These are phyloP conservation scores for Geranium incanum DNA, from an alignment of 441 rosid genomes.

Conservation along the genomic window DNA sequence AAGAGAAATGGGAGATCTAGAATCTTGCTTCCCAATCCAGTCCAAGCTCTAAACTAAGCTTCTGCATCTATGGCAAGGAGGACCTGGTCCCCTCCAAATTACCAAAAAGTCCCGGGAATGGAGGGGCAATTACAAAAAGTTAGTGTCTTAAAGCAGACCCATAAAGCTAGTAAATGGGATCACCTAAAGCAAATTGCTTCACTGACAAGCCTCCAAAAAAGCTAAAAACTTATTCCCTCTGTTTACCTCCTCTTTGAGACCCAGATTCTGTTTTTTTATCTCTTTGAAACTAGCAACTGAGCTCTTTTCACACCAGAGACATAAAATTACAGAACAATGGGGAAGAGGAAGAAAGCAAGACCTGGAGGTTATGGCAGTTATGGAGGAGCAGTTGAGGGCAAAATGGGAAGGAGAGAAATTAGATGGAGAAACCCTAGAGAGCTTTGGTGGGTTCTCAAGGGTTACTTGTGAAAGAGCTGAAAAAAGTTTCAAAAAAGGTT, in stretches of 20 bases:
- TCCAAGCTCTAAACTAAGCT: not conserved
- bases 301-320: not conserved
- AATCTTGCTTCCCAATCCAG: conserved; percentile 8
- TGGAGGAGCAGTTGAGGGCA: conserved; percentile 1
- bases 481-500: conserved; percentile 7
- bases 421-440: conserved; percentile 6
- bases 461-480: conserved; percentile 4
- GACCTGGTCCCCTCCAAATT: conserved; percentile 15
- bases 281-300: no score
- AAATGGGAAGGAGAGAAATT: not conserved
- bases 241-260: conserved; percentile 8
- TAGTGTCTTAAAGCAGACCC: conserved; percentile 6
- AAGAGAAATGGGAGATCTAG: conserved; percentile 15
- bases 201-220: conserved; percentile 44
- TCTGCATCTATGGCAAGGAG: conserved; percentile 3
- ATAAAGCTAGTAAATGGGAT: conserved; percentile 26
- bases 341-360: not conserved
- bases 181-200: conserved; percentile 59
- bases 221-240: conserved; percentile 13
- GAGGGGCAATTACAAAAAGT: conserved; percentile 10
- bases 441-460: conserved; percentile 2
- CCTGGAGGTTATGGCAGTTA: not conserved
- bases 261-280: not conserved
- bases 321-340: not conserved
- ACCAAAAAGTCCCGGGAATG: conserved; percentile 12